Percentiles rank a stretch among this genome's conserved stretches.
These are phyloP conservation scores for Blastocystis sp. DNA, from an alignment of 352 stramenopile species.

Conservation along the genomic window DNA sequence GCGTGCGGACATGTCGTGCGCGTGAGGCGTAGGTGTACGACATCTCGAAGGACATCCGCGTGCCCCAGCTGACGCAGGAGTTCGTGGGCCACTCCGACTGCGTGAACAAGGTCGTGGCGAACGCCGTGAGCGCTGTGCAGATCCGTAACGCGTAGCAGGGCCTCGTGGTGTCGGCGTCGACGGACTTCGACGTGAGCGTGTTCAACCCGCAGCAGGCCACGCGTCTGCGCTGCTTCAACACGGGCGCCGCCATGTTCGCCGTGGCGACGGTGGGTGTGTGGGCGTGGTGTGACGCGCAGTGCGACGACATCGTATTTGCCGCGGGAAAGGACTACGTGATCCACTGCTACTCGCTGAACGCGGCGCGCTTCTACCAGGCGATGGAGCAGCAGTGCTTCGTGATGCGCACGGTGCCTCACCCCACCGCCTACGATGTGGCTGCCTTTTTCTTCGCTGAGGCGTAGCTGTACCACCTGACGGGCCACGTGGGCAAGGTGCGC, in stretches of 20 bases:
- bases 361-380: constrained; percentile 24
- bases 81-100: constrained; percentile 35
- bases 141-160: background rate
- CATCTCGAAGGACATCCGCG: background rate
- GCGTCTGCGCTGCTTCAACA: constrained; percentile 11
- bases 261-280: constrained; percentile 15
- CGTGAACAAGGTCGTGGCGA: constrained; percentile 18
- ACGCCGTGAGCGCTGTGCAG: background rate
- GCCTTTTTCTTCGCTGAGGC: background rate
- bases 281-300: background rate
- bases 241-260: constrained; percentile 4
- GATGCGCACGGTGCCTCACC: background rate
- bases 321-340: constrained; percentile 66
- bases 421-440: constrained; percentile 22
- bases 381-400: constrained; percentile 53
- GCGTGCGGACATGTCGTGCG: background rate
- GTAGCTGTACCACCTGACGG: constrained; percentile 3
- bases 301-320: constrained; percentile 52
- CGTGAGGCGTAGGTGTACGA: background rate
- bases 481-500: constrained; percentile 51
- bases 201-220: constrained; percentile 6
- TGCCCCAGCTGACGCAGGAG: constrained; percentile 8
- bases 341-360: constrained; percentile 31
- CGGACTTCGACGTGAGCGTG: constrained; percentile 37
- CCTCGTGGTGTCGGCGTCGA: constrained; percentile 25